Percentiles rank a stretch among this genome's conserved stretches.
Conservation (phyloP, 2,329 filamentous ascomycete genomes). For the Huntiella abstrusa region DNA sequence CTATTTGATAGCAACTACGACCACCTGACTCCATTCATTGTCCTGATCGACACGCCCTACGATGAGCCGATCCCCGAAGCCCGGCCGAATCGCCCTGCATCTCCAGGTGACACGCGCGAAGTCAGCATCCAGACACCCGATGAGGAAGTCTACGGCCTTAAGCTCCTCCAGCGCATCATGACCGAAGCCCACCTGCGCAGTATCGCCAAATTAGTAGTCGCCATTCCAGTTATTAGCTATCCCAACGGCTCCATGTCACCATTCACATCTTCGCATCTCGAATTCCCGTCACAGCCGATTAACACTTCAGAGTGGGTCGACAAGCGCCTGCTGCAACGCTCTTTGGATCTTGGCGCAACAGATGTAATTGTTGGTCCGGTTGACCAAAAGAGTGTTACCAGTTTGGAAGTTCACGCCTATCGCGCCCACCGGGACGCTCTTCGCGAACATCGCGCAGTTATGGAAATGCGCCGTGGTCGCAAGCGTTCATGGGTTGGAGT, state of each 20-base stretch:
- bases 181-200: conserved; percentile 38
- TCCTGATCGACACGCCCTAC: conserved; percentile 37
- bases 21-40: conserved; percentile 35
- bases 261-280: conserved; percentile 16
- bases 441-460: conserved; percentile 51
- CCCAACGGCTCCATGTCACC: conserved; percentile 16
- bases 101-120: conserved; percentile 18
- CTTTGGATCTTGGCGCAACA: conserved; percentile 67
- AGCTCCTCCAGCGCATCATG: conserved; percentile 35
- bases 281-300: conserved; percentile 13
- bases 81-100: conserved; percentile 16
- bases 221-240: conserved; percentile 33
- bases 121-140: conserved; percentile 22
- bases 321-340: conserved; percentile 39
- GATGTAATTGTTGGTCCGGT: conserved; percentile 74
- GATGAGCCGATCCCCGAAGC: conserved; percentile 29
- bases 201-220: conserved; percentile 36
- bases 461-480: conserved; percentile 54
- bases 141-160: conserved; percentile 35
- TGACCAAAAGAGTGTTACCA: conserved; percentile 51
- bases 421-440: conserved; percentile 59
- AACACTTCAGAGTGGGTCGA: conserved; percentile 22
- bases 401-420: conserved; percentile 68
- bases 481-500: conserved; percentile 88
- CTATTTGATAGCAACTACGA: conserved; percentile 33